Conservation (phyloP, 2,329 filamentous ascomycete genomes). For the Seiridium cupressi region DNA sequence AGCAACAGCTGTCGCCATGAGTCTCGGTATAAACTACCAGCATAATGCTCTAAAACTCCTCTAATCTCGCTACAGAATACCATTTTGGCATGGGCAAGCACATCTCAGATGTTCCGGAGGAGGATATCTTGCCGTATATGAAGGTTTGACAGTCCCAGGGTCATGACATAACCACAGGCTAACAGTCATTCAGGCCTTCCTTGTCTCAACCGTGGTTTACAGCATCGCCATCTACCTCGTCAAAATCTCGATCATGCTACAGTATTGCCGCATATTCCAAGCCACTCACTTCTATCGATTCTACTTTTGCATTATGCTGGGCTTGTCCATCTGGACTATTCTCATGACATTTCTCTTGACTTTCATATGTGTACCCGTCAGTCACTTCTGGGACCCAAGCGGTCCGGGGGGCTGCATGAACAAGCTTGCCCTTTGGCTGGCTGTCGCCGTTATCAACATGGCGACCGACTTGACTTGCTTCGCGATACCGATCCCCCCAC, state of each 20-base stretch:
- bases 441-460: constrained; percentile 4
- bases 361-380: constrained; percentile 3
- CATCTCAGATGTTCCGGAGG: not conserved
- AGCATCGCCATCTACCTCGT: constrained; percentile 4
- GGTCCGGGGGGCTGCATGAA: not conserved
- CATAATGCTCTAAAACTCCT: not conserved
- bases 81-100: constrained; percentile 1
- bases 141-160: not conserved
- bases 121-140: not conserved
- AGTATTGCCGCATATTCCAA: constrained; percentile 8
- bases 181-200: not conserved
- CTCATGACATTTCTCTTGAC: not conserved
- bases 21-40: not conserved
- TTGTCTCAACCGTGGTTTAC: not conserved
- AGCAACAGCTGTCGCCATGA: not conserved
- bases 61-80: not conserved
- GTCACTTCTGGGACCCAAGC: not conserved
- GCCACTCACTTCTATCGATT: not conserved
- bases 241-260: constrained; percentile 7
- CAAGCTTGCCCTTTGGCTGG: not conserved
- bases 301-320: not conserved
- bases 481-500: constrained; percentile 2
- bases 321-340: constrained; percentile 1
- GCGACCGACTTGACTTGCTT: constrained; percentile 5
- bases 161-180: not conserved